Conservation (phyloP, 345 rosid genomes). For the Gossypium arboreum region DNA sequence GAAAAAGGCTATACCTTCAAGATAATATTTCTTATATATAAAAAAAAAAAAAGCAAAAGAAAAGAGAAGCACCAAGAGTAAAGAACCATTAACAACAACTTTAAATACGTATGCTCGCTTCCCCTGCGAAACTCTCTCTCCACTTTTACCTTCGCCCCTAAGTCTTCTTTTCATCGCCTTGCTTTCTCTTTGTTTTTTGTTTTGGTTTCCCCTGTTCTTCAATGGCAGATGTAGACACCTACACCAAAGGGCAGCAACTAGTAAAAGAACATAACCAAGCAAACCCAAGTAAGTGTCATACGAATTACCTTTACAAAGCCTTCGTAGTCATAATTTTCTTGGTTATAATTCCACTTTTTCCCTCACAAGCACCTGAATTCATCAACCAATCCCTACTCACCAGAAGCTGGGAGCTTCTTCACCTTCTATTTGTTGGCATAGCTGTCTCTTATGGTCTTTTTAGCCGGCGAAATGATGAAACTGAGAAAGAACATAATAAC, state of each 20-base stretch:
- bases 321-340: slow-evolving; percentile 44
- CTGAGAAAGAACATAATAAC: slow-evolving; percentile 28
- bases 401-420: slow-evolving; percentile 88
- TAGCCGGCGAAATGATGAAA: slow-evolving; percentile 57
- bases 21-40: background rate
- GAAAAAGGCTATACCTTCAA: slow-evolving; percentile 10
- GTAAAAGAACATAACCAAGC: slow-evolving; percentile 28
- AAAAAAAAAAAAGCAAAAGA: background rate
- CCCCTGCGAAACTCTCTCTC: slow-evolving; percentile 31
- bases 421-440: slow-evolving; percentile 84
- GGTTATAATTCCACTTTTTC: slow-evolving; percentile 52
- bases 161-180: slow-evolving; percentile 37
- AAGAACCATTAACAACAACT: background rate
- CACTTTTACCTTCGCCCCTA: slow-evolving; percentile 18
- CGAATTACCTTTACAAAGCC: slow-evolving; percentile 66
- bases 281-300: slow-evolving; percentile 45
- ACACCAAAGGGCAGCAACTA: slow-evolving; percentile 29
- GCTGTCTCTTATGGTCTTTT: slow-evolving; percentile 98
- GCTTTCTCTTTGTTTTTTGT: slow-evolving; percentile 7
- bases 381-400: slow-evolving; percentile 56
- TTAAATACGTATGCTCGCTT: slow-evolving; percentile 7
- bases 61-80: no score
- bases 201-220: slow-evolving; percentile 12
- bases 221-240: slow-evolving; percentile 61
- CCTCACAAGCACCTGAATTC: slow-evolving; percentile 84